A percentile compares a stretch with the other conserved stretches of the same genome.
These are phyloP conservation scores for Chytridium lagenaria DNA, from an alignment of 371 early-diverging fungal genomes.

Conservation along the genomic window DNA sequence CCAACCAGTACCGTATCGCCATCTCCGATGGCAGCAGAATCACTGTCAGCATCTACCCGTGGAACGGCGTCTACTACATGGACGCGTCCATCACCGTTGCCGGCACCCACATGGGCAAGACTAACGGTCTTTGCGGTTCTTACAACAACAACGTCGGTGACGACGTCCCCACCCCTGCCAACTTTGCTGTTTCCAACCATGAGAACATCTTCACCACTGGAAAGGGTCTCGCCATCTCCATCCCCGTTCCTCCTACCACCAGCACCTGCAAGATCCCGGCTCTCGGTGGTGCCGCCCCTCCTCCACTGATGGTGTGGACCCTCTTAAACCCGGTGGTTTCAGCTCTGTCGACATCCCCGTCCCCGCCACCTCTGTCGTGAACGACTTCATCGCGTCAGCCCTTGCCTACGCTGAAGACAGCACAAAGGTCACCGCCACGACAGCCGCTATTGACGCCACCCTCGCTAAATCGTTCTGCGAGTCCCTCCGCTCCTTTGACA, in stretches of 20 bases:
- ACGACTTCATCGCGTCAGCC: too few relatives aligned
- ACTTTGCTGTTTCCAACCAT: not conserved
- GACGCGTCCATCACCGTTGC: not conserved
- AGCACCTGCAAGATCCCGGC: not conserved
- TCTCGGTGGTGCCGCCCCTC: too few relatives aligned
- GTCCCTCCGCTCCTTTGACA: too few relatives aligned
- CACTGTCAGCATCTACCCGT: constrained; percentile 2
- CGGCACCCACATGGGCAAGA: not conserved
- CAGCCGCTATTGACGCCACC: too few relatives aligned
- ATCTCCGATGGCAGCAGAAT: not conserved
- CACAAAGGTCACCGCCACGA: too few relatives aligned
- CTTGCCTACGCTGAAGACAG: too few relatives aligned
- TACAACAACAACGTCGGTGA: not conserved
- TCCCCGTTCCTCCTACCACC: not conserved
- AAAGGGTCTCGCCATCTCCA: not conserved
- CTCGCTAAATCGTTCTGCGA: too few relatives aligned
- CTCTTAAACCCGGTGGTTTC: too few relatives aligned
- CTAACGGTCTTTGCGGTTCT: not conserved
- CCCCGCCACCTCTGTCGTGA: too few relatives aligned
- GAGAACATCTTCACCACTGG: not conserved
- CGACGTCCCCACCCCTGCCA: not conserved
- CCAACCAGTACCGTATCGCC: not conserved
- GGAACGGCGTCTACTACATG: not conserved
- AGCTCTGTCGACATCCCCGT: too few relatives aligned
- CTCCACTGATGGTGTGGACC: too few relatives aligned